Conservation (phyloP, 2,329 filamentous ascomycete genomes). For the Fonsecaea multimorphosa region DNA sequence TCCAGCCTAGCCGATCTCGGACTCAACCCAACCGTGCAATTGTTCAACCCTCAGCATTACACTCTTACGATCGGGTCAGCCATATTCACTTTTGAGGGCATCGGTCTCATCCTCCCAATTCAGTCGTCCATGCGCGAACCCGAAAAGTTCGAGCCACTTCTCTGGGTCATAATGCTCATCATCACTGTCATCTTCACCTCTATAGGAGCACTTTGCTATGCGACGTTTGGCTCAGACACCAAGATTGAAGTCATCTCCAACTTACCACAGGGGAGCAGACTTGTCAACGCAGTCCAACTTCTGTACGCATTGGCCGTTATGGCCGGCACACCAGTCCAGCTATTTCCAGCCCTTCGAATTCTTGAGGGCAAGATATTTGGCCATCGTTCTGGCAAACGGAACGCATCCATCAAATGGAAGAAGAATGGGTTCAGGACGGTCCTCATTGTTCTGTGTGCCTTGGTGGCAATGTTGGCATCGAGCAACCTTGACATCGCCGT, state of each 20-base stretch:
- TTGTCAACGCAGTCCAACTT: conserved; percentile 79
- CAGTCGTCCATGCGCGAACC: conserved; percentile 76
- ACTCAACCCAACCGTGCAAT: conserved; percentile 64
- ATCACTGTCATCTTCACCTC: conserved; percentile 76
- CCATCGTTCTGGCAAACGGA: conserved; percentile 70
- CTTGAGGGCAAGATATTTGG: conserved; percentile 72
- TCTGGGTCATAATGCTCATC: conserved; percentile 73
- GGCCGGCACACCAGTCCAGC: conserved; percentile 75
- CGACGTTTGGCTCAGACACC: conserved; percentile 71
- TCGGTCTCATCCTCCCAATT: conserved; percentile 76
- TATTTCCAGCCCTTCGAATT: conserved; percentile 75
- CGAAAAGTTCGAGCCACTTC: conserved; percentile 68
- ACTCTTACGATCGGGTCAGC: conserved; percentile 74
- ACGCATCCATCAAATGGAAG: conserved; percentile 72
- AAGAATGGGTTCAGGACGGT: conserved; percentile 71
- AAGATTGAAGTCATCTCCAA: conserved; percentile 78
- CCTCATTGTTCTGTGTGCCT: conserved; percentile 65
- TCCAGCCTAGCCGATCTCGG: conserved; percentile 61
- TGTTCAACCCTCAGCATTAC: conserved; percentile 73
- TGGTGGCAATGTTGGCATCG: conserved; percentile 68
- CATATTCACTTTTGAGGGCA: conserved; percentile 81
- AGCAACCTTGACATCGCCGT: conserved; percentile 76
- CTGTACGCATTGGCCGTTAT: conserved; percentile 75
- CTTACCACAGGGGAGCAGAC: conserved; percentile 70
- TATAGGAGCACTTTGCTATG: conserved; percentile 75